Conservation (phyloP, 495 filamentous ascomycete genomes). For the Lophiotrema nucula region DNA sequence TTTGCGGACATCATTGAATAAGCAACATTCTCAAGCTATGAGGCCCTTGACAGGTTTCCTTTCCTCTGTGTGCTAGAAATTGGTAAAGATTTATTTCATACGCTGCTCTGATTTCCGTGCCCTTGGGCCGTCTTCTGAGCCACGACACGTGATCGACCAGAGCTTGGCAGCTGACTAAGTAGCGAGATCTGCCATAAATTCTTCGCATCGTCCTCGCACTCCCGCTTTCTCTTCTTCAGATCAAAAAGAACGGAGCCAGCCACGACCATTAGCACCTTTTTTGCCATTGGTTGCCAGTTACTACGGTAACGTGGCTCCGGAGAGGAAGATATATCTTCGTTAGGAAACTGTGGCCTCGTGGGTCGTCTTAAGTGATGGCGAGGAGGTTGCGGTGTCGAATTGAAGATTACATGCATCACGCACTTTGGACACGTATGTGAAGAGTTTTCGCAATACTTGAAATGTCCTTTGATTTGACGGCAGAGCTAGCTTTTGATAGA, state of each 20-base stretch:
- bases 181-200: too few species aligned
- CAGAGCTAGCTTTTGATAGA: too few species aligned
- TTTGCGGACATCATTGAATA: too few species aligned
- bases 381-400: constrained; percentile 32
- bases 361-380: constrained; percentile 39
- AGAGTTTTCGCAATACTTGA: neutral
- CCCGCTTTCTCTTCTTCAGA: constrained; percentile 25
- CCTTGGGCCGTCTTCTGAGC: too few species aligned
- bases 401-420: constrained; percentile 33
- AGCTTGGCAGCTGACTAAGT: too few species aligned
- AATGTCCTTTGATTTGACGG: too few species aligned
- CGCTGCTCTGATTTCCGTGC: too few species aligned
- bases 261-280: constrained; percentile 33
- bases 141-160: too few species aligned
- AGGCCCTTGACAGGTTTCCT: too few species aligned
- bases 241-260: constrained; percentile 40
- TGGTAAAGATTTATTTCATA: too few species aligned
- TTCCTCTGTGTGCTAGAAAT: too few species aligned
- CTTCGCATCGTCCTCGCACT: constrained; percentile 15
- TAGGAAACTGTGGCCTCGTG: constrained; percentile 39
- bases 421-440: neutral
- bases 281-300: constrained; percentile 38
- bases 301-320: constrained; percentile 35
- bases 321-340: constrained; percentile 27
- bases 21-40: too few species aligned